Percentiles rank a stretch among this genome's conserved stretches.
Conservation (phyloP, 345 rosid genomes). For the Eucalyptus decipiens region DNA sequence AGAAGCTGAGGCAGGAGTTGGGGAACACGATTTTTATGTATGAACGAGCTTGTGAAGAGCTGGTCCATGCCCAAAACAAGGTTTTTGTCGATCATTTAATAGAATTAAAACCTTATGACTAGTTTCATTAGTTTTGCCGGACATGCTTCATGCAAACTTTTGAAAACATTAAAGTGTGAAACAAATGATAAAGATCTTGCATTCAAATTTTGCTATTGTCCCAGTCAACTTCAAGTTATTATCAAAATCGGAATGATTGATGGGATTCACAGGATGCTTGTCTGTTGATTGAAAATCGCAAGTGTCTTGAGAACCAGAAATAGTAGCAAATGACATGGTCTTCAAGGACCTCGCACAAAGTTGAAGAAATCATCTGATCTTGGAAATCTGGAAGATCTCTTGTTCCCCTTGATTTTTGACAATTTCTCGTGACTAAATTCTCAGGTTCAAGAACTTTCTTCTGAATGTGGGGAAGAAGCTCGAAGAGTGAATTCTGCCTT, state of each 20-base stretch:
- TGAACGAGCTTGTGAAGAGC: constrained; percentile 59
- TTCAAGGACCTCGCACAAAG: neutral
- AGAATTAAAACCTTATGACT: neutral
- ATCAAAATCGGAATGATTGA: neutral
- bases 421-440: neutral
- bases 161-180: neutral
- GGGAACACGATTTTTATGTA: constrained; percentile 54
- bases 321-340: neutral
- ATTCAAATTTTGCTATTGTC: neutral
- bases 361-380: neutral
- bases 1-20: constrained; percentile 50
- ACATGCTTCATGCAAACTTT: neutral
- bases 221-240: neutral
- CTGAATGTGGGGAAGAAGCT: constrained; percentile 58
- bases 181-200: neutral
- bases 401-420: neutral
- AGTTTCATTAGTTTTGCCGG: neutral
- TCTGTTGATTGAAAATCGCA: neutral
- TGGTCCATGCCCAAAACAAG: constrained; percentile 62
- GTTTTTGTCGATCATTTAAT: constrained; percentile 7
- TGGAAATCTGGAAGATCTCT: neutral
- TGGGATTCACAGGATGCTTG: neutral
- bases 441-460: constrained; percentile 61
- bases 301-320: neutral
- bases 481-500: constrained; percentile 23